These are phyloP conservation scores for Penicillium sp. DNA, from an alignment of 2,329 filamentous ascomycete genomes.

Conservation along the genomic window DNA sequence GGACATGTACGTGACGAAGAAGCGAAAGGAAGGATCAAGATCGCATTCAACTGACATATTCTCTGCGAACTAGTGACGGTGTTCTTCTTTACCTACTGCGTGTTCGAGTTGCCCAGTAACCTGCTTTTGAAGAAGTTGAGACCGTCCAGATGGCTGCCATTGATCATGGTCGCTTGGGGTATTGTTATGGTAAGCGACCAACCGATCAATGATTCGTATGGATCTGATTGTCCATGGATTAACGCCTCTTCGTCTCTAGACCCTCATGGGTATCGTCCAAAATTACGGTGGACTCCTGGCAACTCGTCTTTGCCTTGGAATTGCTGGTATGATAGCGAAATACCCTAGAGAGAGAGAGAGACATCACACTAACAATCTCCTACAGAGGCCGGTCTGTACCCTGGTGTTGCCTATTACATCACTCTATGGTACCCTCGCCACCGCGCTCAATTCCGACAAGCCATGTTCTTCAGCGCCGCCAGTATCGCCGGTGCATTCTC, in stretches of 20 bases:
- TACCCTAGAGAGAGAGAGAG: neutral
- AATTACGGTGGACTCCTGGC: constrained; percentile 54
- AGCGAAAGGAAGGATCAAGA: neutral
- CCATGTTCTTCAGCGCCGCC: constrained; percentile 56
- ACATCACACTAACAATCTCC: neutral
- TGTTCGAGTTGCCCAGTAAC: constrained; percentile 32
- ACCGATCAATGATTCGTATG: too few species aligned
- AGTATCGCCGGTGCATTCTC: constrained; percentile 60
- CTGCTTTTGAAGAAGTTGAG: constrained; percentile 32
- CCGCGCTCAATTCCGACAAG: constrained; percentile 52
- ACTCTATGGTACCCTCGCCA: constrained; percentile 55
- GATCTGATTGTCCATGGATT: neutral
- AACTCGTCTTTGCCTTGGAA: constrained; percentile 54
- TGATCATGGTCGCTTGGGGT: constrained; percentile 53
- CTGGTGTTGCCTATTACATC: constrained; percentile 53
- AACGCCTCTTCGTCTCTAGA: constrained; percentile 28
- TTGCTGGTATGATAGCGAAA: constrained; percentile 34
- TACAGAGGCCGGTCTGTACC: constrained; percentile 50
- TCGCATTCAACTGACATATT: too few species aligned
- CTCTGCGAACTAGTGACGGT: constrained; percentile 35
- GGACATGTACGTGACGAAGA: constrained; percentile 31
- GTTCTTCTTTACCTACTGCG: constrained; percentile 37
- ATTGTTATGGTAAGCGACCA: constrained; percentile 47
- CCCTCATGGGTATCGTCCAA: constrained; percentile 56
- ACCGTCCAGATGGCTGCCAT: constrained; percentile 39